These are phyloP conservation scores for Vanrija sp. DNA, from an alignment of 1,284 basidiomycete genomes.

Conservation along the genomic window DNA sequence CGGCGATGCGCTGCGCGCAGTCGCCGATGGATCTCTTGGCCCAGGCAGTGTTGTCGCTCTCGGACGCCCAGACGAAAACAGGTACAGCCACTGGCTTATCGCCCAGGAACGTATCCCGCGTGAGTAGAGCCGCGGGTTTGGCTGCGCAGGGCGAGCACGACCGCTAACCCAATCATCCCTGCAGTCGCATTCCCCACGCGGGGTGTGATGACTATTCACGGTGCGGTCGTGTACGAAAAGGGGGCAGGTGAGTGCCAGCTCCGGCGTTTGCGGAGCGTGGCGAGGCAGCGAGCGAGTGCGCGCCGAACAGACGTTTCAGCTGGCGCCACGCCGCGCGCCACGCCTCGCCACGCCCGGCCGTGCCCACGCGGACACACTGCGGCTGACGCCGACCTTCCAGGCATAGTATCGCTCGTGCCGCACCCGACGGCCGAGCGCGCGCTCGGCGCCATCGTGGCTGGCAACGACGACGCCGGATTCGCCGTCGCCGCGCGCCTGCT, in stretches of 20 bases:
- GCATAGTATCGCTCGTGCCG: conserved; percentile 66
- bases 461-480: conserved; percentile 57
- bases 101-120: conserved; percentile 26
- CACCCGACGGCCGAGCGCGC: conserved; percentile 54
- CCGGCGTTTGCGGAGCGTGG: background rate
- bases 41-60: conserved; percentile 58
- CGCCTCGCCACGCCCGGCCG: background rate
- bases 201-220: conserved; percentile 29
- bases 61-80: conserved; percentile 44
- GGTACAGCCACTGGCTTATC: conserved; percentile 31
- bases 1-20: conserved; percentile 46
- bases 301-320: background rate
- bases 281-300: background rate
- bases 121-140: conserved; percentile 11
- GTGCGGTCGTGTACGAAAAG: conserved; percentile 29
- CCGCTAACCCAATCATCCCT: too few relatives aligned
- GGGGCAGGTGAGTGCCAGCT: conserved; percentile 34
- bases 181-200: conserved; percentile 41
- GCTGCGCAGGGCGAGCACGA: too few relatives aligned
- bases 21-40: conserved; percentile 26
- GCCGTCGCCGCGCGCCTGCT: conserved; percentile 67
- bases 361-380: too few relatives aligned
- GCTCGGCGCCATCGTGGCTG: conserved; percentile 60
- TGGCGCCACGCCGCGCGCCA: background rate
- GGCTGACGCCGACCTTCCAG: conserved; percentile 35